phyloP scores from a whole-genome alignment of 2,329 filamentous ascomycete species.

The Raffaelea deltoideospora region DNA sequence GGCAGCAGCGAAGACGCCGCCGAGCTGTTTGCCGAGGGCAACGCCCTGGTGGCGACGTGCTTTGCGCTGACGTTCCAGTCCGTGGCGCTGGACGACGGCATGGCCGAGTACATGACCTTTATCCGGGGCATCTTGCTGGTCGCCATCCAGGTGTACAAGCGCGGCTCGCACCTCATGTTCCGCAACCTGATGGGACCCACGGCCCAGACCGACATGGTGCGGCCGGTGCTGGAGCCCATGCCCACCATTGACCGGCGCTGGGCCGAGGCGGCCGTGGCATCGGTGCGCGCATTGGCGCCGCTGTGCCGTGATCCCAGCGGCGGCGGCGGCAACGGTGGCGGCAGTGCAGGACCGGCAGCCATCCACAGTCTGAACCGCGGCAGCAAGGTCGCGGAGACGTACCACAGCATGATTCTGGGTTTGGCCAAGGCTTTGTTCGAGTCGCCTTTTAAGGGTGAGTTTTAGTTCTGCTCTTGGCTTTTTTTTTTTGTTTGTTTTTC shows the following conservation, averaged over 20 bases:
- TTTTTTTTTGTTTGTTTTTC: no score
- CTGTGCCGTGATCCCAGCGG: slow-evolving; percentile 25
- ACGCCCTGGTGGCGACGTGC: slow-evolving; percentile 43
- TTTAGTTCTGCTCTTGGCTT: no score
- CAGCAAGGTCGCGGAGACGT: slow-evolving; percentile 28
- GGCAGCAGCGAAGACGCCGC: not conserved
- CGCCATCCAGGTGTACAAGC: slow-evolving; percentile 38
- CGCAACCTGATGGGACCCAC: slow-evolving; percentile 27
- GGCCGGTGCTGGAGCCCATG: slow-evolving; percentile 30
- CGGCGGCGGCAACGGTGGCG: no score
- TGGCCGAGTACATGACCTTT: slow-evolving; percentile 46
- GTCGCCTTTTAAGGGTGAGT: slow-evolving; percentile 36
- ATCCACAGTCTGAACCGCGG: no score
- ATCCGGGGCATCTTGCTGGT: slow-evolving; percentile 41
- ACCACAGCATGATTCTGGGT: slow-evolving; percentile 26
- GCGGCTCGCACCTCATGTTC: slow-evolving; percentile 34
- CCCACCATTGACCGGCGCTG: slow-evolving; percentile 23
- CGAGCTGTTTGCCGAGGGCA: slow-evolving; percentile 37
- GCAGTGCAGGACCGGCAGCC: no score
- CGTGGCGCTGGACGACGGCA: slow-evolving; percentile 38
- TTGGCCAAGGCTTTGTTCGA: slow-evolving; percentile 36
- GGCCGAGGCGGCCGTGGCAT: slow-evolving; percentile 29
- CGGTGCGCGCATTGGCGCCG: slow-evolving; percentile 25
- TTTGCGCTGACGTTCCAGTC: slow-evolving; percentile 45
- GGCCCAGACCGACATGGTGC: slow-evolving; percentile 24